Base-by-base conservation (phyloP, 495 filamentous ascomycete genomes). In the Friedmanniomyces endolithicus region DNA sequence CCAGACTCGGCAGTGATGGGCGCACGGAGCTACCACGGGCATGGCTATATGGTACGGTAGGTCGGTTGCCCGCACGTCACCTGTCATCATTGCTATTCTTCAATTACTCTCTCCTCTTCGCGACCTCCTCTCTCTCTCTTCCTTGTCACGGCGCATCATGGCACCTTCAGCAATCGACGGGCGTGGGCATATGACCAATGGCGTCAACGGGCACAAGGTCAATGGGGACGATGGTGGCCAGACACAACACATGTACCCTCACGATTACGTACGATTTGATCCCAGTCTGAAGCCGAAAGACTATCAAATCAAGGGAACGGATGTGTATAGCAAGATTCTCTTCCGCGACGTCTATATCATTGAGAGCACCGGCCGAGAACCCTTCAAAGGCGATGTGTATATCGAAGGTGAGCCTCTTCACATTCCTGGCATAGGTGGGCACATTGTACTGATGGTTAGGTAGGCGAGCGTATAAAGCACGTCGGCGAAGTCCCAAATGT, bases 291-390 rank as follows among this genome's bases (percentile, higher is more conserved):
- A 70, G 43, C 67, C 67, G 3, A 69, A 69, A 52, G 50, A 59
- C 17, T 68, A 69, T 56, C 25, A 61, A 29, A 66, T 70, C 9
- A 58, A 62, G 23, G 71, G 71, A 14, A 74, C 72, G 0, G 56
- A 61, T 48, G 50, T 64, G 2, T 55, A 68, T 7, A 70, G 70
- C 22, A 69, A 63, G 46, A 67, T 76, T 19, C 62, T 78, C 1
- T 70, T 78, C 44, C 55, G 63, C 17, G 68, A 77, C 58, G 74
- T 77, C 11, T 68, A 71, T n/a, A 75, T 78, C 37, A 53, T 78
- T 0, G 75, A 78, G 44, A 71, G 70, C 8, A 75, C 73, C 19
- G 75, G 74, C 2, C 44, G 53, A 7, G 67, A 70, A 16, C 71
- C 73, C 0, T 78, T 75, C 57, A 61, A 53, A n/a, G 75, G 75